phyloP scores from a whole-genome alignment of 1,284 basidiomycete species.

The Inonotus obliquus region DNA sequence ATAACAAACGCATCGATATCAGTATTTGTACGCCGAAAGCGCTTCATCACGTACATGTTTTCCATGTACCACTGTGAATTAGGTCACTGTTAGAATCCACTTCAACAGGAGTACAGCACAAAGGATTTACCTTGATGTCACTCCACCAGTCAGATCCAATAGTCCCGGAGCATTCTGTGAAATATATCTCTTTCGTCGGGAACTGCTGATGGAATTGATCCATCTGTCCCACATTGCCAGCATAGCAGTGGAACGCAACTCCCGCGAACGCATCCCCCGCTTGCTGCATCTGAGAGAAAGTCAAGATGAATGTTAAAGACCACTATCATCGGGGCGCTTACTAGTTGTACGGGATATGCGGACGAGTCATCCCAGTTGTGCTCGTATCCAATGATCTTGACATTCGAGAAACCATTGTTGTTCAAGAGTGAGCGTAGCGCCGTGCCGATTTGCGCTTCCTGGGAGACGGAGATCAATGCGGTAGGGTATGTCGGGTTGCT shows the following conservation, averaged over 20 bases:
- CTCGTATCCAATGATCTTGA: constrained; percentile 46
- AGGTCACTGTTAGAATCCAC: constrained; percentile 13
- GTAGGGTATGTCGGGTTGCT: constrained; percentile 50
- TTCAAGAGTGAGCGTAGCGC: constrained; percentile 43
- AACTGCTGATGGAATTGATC: constrained; percentile 40
- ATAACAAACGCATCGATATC: too few relatives aligned
- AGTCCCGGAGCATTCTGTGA: constrained; percentile 48
- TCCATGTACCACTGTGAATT: constrained; percentile 64
- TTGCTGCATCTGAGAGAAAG: constrained; percentile 39
- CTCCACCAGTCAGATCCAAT: constrained; percentile 70
- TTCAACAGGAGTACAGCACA: not conserved
- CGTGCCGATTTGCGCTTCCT: constrained; percentile 43
- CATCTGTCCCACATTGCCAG: constrained; percentile 37
- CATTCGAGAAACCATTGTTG: constrained; percentile 40
- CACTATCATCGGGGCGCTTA: constrained; percentile 12
- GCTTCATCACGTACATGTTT: constrained; percentile 45
- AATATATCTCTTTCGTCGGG: constrained; percentile 45
- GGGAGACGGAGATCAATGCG: constrained; percentile 35
- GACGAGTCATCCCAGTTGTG: constrained; percentile 52
- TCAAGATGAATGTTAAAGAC: not conserved
- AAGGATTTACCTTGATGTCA: constrained; percentile 58
- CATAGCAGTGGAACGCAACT: constrained; percentile 49
- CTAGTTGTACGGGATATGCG: constrained; percentile 39
- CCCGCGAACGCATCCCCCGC: constrained; percentile 42
- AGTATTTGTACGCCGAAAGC: too few relatives aligned